Percentiles rank a stretch among this genome's conserved stretches.
phyloP scores from a whole-genome alignment of 177 flowering plant species.

The Vitis hybrid region DNA sequence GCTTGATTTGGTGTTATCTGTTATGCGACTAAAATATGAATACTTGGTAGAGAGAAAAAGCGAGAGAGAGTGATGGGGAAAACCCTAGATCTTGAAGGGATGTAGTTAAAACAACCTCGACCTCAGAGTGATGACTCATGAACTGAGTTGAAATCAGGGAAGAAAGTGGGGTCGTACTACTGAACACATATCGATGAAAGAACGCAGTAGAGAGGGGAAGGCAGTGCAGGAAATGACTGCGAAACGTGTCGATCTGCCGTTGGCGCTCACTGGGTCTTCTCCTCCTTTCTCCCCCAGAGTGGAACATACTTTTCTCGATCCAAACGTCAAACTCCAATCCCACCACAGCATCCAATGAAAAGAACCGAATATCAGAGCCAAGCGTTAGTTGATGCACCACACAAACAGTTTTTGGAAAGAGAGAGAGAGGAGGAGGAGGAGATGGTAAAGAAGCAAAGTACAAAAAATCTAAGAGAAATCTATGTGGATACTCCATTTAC shows the following conservation, averaged over 20 bases:
- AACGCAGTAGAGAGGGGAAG: not conserved
- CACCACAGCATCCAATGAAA: not conserved
- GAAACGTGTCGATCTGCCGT: constrained; percentile 33
- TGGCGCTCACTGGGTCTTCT: constrained; percentile 8
- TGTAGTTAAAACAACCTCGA: constrained; percentile 9
- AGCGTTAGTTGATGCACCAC: not conserved
- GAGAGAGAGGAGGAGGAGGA: not conserved
- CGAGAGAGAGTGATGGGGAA: constrained; percentile 4
- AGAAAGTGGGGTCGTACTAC: not conserved
- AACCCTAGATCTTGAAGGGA: constrained; percentile 44
- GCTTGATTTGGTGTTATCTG: too few species aligned
- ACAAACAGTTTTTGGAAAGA: not conserved
- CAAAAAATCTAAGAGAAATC: not conserved
- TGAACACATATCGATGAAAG: not conserved
- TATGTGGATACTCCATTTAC: not conserved
- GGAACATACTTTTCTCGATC: too few species aligned
- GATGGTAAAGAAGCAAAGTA: not conserved
- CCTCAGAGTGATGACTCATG: not conserved
- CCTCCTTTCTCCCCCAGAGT: not conserved
- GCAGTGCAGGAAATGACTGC: not conserved
- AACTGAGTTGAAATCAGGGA: constrained; percentile 1
- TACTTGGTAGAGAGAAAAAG: not conserved
- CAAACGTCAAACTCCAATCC: too few species aligned
- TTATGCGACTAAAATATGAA: not conserved
- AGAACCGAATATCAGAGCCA: not conserved